Percentiles rank a stretch among this genome's conserved stretches.
Evolutionary conservation across 2,329 filamentous ascomycete genomes (phyloP).

Genomic region (Sporothrix sp.): DNA sequence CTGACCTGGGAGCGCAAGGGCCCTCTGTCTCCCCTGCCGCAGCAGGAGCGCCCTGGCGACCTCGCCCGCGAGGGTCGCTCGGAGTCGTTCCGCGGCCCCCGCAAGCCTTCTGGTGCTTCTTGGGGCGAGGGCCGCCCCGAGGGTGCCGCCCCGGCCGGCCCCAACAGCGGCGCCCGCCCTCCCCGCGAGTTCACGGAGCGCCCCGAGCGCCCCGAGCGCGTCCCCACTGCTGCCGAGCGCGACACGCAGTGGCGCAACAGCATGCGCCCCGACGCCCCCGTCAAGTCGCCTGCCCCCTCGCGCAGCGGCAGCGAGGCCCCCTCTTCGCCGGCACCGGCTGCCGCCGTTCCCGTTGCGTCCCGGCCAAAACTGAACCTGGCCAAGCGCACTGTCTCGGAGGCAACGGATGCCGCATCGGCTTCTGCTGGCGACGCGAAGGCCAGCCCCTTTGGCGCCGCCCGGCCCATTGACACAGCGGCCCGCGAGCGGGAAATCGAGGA

Average conservation of each 20-base stretch:
- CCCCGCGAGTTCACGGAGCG: slow-evolving; percentile 67
- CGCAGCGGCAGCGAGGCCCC: slow-evolving; percentile 68
- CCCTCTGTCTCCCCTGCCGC: slow-evolving; percentile 65
- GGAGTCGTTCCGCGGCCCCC: slow-evolving; percentile 50
- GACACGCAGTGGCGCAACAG: slow-evolving; percentile 87
- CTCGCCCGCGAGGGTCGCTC: slow-evolving; percentile 46
- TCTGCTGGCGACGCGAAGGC: slow-evolving; percentile 62
- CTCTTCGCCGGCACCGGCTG: slow-evolving; percentile 53
- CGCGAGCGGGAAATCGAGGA: slow-evolving; percentile 86
- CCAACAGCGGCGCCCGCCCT: slow-evolving; percentile 60
- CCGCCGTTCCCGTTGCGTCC: slow-evolving; percentile 38
- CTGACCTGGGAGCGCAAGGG: slow-evolving; percentile 92
- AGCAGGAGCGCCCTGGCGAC: slow-evolving; percentile 35
- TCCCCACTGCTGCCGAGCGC: slow-evolving; percentile 78
- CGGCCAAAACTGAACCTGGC: slow-evolving; percentile 79
- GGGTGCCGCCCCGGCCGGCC: slow-evolving; percentile 13
- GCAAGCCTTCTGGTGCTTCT: slow-evolving; percentile 60
- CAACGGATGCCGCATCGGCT: slow-evolving; percentile 40
- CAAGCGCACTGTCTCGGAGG: slow-evolving; percentile 84
- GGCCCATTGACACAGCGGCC: slow-evolving; percentile 85
- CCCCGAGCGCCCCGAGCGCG: slow-evolving; percentile 48
- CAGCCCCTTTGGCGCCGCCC: slow-evolving; percentile 86
- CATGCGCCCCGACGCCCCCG: slow-evolving; percentile 73
- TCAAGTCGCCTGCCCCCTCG: slow-evolving; percentile 54
- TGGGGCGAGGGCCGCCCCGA: slow-evolving; percentile 57